Base-by-base conservation (phyloP, 2,329 filamentous ascomycete genomes). In the Trichophyton equinum region DNA sequence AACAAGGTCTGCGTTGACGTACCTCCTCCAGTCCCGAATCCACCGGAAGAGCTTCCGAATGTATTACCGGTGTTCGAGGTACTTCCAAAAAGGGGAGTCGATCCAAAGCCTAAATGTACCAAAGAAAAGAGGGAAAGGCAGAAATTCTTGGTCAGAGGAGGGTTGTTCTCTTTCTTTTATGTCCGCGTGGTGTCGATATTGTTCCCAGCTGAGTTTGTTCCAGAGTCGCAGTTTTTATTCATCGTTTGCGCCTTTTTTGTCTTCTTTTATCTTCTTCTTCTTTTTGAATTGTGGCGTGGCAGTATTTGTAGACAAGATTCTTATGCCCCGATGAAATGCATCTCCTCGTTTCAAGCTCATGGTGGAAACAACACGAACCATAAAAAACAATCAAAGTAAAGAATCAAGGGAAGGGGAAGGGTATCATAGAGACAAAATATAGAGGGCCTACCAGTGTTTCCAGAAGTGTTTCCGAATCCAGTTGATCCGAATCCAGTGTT, bases 21-120 rank as follows among this genome's bases (percentile, higher is more conserved):
- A 69, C 67, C 67, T 67, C 67, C 67, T 67, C 67, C 67, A 62
- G 67, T 67, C 15, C 67, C 68, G 58, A 67, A 69, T 57, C 65
- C 67, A 57, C 66, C 60, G 56, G 63, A 63, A 63, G 64, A 61
- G 46, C 58, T 62, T 59, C 64, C 62, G 58, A 65, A 65, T n/a
- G 58, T 64, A 60, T 65, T 67, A 58, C 66, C 65, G 62, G 64
- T 67, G 55, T 62, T 66, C 47, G 74, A 73, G 63, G 64, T 67
- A 57, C 61, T 66, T 49, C 74, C 74, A 65, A 76, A 76, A 20
- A 74, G 65, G 53, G 67, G 63, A 62, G 72, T 71, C 60, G 70
- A 20, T 63, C 74, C 74, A 64, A 76, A 76, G 62, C 69, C 74
- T 76, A 68, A 58, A 60, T 33, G 61, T 60, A 62, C 36, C 57